Evolutionary conservation across 768 basidiomycete genomes (phyloP).

Genomic region (Tephrocybe sp.): DNA sequence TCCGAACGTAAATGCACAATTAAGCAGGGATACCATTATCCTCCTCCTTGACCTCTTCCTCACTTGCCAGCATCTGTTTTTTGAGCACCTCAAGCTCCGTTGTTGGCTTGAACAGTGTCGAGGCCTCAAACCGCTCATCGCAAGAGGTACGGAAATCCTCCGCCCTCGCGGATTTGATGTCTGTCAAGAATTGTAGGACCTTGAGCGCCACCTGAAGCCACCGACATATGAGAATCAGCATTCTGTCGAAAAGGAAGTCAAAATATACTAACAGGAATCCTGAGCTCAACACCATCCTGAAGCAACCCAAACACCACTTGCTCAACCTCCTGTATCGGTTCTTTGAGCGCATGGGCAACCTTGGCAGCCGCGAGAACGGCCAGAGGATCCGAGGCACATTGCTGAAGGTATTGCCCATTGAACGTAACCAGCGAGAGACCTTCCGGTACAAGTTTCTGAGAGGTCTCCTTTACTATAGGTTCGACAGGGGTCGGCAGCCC

Average conservation of each 20-base stretch:
- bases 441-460: conserved; percentile 52
- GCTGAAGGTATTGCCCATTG: conserved; percentile 77
- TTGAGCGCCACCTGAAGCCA: conserved; percentile 46
- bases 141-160: conserved; percentile 63
- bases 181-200: conserved; percentile 45
- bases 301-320: conserved; percentile 49
- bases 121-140: conserved; percentile 50
- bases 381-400: conserved; percentile 42
- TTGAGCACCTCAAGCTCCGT: conserved; percentile 47
- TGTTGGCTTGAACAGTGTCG: conserved; percentile 62
- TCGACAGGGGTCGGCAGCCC: conserved; percentile 44
- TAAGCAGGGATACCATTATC: background rate
- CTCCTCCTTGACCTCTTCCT: conserved; percentile 11
- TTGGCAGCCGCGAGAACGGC: conserved; percentile 66
- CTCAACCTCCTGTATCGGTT: conserved; percentile 60
- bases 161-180: conserved; percentile 46
- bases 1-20: background rate
- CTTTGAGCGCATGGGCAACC: conserved; percentile 44
- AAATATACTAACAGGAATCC: conserved; percentile 40
- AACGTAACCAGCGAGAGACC: conserved; percentile 59
- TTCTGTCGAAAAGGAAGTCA: background rate
- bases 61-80: conserved; percentile 18
- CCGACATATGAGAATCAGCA: background rate
- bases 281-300: conserved; percentile 37
- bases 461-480: conserved; percentile 42